Evolutionary conservation across 495 filamentous ascomycete species (phyloP).

Genomic region (Durotheca rogersii): DNA sequence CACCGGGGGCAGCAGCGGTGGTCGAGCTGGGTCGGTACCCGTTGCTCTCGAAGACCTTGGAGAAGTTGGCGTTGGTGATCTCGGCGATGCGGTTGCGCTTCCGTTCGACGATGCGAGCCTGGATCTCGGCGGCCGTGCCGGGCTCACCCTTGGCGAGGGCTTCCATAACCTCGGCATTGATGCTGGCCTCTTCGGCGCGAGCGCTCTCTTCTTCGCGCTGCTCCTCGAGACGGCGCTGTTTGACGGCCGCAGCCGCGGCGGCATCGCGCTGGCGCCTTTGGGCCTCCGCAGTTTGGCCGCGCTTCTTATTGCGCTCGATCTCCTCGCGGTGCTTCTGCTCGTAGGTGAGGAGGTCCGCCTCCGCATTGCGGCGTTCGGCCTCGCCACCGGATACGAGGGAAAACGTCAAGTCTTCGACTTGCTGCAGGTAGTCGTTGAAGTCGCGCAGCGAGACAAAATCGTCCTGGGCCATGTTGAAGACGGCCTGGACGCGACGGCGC

Average conservation of each 20-base stretch:
- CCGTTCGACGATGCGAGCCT: constrained; percentile 67
- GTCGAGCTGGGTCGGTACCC: constrained; percentile 25
- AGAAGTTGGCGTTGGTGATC: constrained; percentile 23
- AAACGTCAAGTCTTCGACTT: constrained; percentile 86
- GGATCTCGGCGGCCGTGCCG: constrained; percentile 54
- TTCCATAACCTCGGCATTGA: constrained; percentile 52
- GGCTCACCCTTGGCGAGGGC: constrained; percentile 49
- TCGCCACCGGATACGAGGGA: constrained; percentile 76
- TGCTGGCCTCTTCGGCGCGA: constrained; percentile 49
- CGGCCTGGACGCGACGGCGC: constrained; percentile 70
- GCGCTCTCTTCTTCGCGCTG: constrained; percentile 55
- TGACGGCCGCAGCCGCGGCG: constrained; percentile 53
- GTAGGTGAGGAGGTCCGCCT: constrained; percentile 65
- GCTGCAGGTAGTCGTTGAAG: constrained; percentile 93
- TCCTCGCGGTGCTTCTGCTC: constrained; percentile 67
- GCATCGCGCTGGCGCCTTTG: constrained; percentile 37
- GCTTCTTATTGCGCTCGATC: constrained; percentile 68
- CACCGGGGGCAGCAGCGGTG: constrained; percentile 36
- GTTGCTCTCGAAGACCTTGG: background rate
- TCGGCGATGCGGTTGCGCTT: constrained; percentile 53
- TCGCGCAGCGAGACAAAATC: constrained; percentile 80
- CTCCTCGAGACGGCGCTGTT: constrained; percentile 60
- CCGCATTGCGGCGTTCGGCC: constrained; percentile 60
- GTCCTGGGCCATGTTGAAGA: constrained; percentile 85
- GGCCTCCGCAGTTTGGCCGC: constrained; percentile 61